phyloP scores from a whole-genome alignment of 495 filamentous ascomycete genomes.

The Aspergillus hancockii region DNA sequence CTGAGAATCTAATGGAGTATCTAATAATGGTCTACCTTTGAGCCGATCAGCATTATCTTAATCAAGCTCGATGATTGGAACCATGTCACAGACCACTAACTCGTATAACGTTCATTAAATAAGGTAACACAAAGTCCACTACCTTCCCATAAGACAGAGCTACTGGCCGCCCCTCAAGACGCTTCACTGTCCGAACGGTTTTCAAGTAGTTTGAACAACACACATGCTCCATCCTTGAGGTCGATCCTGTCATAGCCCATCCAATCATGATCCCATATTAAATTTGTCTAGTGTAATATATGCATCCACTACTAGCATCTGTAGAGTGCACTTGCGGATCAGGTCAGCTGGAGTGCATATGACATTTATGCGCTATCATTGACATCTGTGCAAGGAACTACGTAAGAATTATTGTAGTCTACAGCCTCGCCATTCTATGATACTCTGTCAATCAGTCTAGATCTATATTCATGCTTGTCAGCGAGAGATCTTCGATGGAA shows the following conservation, averaged over 20 bases:
- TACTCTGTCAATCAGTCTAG: too few species aligned
- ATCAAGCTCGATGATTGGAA: neutral
- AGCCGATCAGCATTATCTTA: neutral
- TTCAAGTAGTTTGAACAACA: neutral
- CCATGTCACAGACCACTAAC: neutral
- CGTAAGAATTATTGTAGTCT: too few species aligned
- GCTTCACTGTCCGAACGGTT: neutral
- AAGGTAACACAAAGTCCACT: neutral
- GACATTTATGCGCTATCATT: neutral
- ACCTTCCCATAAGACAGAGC: neutral
- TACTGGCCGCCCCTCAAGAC: neutral
- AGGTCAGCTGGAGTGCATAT: neutral
- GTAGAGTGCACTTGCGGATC: neutral
- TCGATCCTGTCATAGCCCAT: neutral
- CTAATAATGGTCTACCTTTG: neutral
- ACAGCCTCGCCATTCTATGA: too few species aligned
- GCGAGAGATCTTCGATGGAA: too few species aligned
- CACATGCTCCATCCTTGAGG: neutral
- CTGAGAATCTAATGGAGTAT: neutral
- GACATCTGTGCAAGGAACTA: neutral
- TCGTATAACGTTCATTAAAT: slow-evolving; percentile 1
- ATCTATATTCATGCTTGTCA: too few species aligned
- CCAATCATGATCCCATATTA: neutral
- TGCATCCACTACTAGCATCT: neutral
- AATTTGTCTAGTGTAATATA: neutral